phyloP scores from a whole-genome alignment of 257 asterid genomes.

The Solanum appendiculatum region DNA sequence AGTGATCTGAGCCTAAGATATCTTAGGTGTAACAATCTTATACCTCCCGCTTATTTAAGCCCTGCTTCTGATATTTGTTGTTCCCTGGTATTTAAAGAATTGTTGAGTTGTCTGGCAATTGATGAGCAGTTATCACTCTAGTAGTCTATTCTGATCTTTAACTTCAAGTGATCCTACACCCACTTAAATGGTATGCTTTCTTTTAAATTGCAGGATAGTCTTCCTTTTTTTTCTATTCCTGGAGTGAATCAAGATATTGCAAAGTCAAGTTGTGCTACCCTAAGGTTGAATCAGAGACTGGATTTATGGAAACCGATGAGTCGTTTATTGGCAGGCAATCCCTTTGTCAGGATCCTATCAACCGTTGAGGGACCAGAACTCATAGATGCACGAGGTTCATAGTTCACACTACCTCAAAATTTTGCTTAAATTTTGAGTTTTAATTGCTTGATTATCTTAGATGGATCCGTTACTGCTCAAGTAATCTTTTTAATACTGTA shows the following conservation, averaged over 20 bases:
- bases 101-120: neutral
- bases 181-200: neutral
- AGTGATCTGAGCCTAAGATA: neutral
- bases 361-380: constrained; percentile 18
- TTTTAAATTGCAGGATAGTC: constrained; percentile 36
- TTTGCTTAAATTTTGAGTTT: neutral
- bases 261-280: constrained; percentile 20
- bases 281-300: constrained; percentile 25
- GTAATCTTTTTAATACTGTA: neutral
- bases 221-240: constrained; percentile 22
- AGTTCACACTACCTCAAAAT: neutral
- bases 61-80: neutral
- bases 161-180: neutral
- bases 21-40: neutral
- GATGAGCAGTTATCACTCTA: neutral
- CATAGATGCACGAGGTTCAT: constrained; percentile 49
- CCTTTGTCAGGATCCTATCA: constrained; percentile 18
- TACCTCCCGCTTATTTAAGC: neutral
- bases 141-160: neutral
- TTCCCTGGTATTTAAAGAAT: neutral
- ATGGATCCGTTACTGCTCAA: neutral
- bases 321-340: constrained; percentile 20
- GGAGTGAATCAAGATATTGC: constrained; percentile 33
- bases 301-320: constrained; percentile 33
- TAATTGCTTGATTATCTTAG: neutral